Evolutionary conservation across 164 flowering plant genomes (phyloP).

Genomic region (grape (Vitis vinifera)): DNA sequence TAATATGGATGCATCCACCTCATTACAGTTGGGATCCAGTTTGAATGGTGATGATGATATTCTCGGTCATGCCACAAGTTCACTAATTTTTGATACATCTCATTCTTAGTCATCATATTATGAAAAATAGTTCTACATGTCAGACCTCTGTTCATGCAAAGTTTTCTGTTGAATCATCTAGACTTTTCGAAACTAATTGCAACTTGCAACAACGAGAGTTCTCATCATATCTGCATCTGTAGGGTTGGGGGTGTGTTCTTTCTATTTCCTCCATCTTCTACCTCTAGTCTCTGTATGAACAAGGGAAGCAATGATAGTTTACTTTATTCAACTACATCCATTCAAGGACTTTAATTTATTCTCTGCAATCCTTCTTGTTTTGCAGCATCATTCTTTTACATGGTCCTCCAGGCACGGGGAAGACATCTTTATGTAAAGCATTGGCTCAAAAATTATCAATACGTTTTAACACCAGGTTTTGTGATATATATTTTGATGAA

Average conservation of each 20-base stretch:
- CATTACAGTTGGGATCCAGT: neutral
- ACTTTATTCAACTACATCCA: too few species aligned
- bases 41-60: neutral
- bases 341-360: neutral
- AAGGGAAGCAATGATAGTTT: too few species aligned
- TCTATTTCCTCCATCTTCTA: too few species aligned
- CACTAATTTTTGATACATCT: neutral
- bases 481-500: neutral
- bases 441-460: conserved; percentile 95
- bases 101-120: neutral
- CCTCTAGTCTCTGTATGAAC: too few species aligned
- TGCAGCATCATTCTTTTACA: conserved; percentile 91
- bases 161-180: neutral
- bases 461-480: conserved; percentile 73
- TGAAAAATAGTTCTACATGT: neutral
- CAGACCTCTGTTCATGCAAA: neutral
- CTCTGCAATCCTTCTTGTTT: neutral
- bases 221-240: too few species aligned
- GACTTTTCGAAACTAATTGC: too few species aligned
- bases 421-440: conserved; percentile 96
- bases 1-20: too few species aligned
- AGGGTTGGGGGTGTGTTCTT: too few species aligned
- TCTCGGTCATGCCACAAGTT: neutral
- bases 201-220: too few species aligned
- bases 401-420: conserved; percentile 99